Percentiles rank a stretch among this genome's conserved stretches.
Conservation (phyloP, 345 rosid species). For the Garcia nutans region DNA sequence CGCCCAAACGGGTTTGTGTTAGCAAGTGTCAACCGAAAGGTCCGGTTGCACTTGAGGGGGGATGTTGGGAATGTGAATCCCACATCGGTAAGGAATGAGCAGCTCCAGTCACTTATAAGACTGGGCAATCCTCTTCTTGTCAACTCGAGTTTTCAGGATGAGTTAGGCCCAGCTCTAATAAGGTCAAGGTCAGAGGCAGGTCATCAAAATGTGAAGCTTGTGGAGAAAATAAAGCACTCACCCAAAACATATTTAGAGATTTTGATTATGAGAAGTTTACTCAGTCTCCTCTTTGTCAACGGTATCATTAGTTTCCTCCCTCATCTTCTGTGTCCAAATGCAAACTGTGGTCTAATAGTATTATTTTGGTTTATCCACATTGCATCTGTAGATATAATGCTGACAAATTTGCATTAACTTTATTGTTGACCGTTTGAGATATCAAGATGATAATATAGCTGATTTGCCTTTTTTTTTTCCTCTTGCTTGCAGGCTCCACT, state of each 20-base stretch:
- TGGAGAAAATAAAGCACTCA: conserved; percentile 63
- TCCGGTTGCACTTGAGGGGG: no score
- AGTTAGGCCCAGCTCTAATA: no score
- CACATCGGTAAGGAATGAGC: no score
- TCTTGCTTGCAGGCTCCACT: conserved; percentile 46
- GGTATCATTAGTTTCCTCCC: conserved; percentile 34
- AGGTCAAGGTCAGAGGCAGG: conserved; percentile 82
- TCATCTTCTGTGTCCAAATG: not conserved
- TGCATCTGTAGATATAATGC: not conserved
- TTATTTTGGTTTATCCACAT: not conserved
- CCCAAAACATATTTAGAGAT: conserved; percentile 50
- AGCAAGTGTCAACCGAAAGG: no score
- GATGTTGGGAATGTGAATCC: no score
- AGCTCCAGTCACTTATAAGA: no score
- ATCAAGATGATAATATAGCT: not conserved
- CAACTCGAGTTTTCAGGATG: no score
- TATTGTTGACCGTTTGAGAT: not conserved
- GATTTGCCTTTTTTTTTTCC: not conserved
- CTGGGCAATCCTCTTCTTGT: no score
- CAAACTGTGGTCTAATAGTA: not conserved
- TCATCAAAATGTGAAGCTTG: conserved; percentile 70
- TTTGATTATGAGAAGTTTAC: conserved; percentile 92
- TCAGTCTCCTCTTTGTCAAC: conserved; percentile 60
- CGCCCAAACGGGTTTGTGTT: no score
- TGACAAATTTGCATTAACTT: not conserved